These are phyloP conservation scores for Halteria grandinella DNA, from an alignment of 73 alveolate genomes.

Conservation along the genomic window DNA sequence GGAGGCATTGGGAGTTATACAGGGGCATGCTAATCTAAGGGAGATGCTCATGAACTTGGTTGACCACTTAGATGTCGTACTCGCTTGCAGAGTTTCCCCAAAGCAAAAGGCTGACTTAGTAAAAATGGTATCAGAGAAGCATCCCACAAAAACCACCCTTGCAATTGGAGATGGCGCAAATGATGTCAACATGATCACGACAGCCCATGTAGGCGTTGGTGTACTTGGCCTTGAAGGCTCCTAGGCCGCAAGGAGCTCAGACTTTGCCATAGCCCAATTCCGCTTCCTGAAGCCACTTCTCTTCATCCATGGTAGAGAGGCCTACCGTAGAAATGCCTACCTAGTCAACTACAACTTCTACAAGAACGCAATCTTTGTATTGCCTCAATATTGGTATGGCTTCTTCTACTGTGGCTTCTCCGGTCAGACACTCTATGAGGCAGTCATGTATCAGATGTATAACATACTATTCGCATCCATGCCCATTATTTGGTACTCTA, in stretches of 20 bases:
- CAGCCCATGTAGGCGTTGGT: conserved; percentile 97
- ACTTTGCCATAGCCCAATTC: conserved; percentile 88
- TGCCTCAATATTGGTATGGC: conserved; percentile 90
- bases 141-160: conserved; percentile 79
- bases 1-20: conserved; percentile 81
- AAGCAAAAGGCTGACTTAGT: conserved; percentile 93
- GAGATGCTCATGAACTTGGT: conserved; percentile 81
- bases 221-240: conserved; percentile 95
- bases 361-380: conserved; percentile 88
- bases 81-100: conserved; percentile 92
- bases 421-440: conserved; percentile 87
- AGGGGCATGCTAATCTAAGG: conserved; percentile 46
- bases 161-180: conserved; percentile 98
- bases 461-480: conserved; percentile 83
- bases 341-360: conserved; percentile 88
- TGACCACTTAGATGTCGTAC: conserved; percentile 55
- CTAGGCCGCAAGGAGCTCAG: conserved; percentile 93
- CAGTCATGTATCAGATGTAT: conserved; percentile 88
- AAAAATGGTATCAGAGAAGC: conserved; percentile 51
- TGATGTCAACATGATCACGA: conserved; percentile 97
- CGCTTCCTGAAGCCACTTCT: conserved; percentile 69
- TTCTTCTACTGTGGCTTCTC: conserved; percentile 72
- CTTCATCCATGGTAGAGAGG: conserved; percentile 93
- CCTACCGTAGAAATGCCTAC: conserved; percentile 90
- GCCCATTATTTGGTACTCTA: conserved; percentile 93